phyloP scores from a whole-genome alignment of 140 eudicot species.

The Cichorium intybus region DNA sequence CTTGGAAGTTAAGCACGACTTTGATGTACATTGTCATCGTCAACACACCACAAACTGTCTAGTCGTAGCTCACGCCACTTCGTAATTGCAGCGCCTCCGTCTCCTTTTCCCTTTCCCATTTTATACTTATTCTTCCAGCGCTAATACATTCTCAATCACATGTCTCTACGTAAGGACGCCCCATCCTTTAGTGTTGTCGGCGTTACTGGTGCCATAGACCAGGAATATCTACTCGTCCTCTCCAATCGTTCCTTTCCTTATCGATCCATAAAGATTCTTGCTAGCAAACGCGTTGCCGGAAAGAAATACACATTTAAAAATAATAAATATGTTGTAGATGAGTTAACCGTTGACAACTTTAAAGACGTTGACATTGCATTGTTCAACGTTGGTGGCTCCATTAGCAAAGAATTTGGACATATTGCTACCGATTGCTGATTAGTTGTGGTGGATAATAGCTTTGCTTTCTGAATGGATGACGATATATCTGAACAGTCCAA shows the following conservation, averaged over 20 bases:
- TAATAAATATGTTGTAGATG: slow-evolving; percentile 56
- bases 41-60: too few relatives aligned
- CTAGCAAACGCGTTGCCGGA: slow-evolving; percentile 92
- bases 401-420: slow-evolving; percentile 85
- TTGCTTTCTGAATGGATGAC: slow-evolving; percentile 91
- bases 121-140: not conserved
- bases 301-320: slow-evolving; percentile 57
- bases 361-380: slow-evolving; percentile 80
- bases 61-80: slow-evolving; percentile 30
- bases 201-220: slow-evolving; percentile 97
- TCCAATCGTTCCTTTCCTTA: slow-evolving; percentile 87
- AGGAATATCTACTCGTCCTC: slow-evolving; percentile 87
- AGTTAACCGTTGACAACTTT: slow-evolving; percentile 57
- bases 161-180: slow-evolving; percentile 69
- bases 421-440: slow-evolving; percentile 64
- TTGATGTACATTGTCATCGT: too few relatives aligned
- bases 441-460: slow-evolving; percentile 94
- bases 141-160: slow-evolving; percentile 43
- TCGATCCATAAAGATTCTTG: slow-evolving; percentile 77
- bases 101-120: slow-evolving; percentile 8
- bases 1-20: too few relatives aligned
- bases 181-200: slow-evolving; percentile 95
- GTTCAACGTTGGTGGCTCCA: slow-evolving; percentile 89
- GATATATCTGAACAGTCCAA: too few relatives aligned
- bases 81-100: slow-evolving; percentile 24